Conservation (phyloP, 352 stramenopile species). For the Peronospora farinosa region DNA sequence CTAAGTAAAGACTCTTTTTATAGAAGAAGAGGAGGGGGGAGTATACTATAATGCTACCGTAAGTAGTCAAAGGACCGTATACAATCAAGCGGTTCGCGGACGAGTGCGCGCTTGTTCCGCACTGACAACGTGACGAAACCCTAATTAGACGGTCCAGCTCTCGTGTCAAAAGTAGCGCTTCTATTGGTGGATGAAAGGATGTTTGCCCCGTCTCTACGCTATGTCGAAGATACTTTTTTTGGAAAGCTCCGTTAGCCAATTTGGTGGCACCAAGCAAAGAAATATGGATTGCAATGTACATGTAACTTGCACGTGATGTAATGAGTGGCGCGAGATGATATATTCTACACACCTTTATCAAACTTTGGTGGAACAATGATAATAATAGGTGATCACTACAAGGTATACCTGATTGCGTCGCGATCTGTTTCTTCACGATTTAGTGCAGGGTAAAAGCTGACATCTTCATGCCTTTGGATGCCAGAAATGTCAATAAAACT, state of each 20-base stretch:
- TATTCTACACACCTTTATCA: constrained; percentile 11
- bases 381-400: not conserved
- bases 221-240: constrained; percentile 20
- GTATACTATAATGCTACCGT: not conserved
- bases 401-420: not conserved
- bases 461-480: too few species aligned
- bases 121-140: constrained; percentile 17
- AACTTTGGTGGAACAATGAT: not conserved
- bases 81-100: constrained; percentile 1
- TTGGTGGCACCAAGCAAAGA: not conserved
- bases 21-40: not conserved
- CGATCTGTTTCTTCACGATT: not conserved
- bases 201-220: constrained; percentile 7
- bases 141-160: not conserved
- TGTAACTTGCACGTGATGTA: not conserved
- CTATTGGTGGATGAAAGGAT: constrained; percentile 22
- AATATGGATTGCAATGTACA: not conserved
- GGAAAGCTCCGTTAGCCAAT: constrained; percentile 5
- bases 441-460: not conserved
- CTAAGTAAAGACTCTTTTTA: not conserved
- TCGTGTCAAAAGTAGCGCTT: constrained; percentile 1
- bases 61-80: not conserved
- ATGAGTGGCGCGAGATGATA: constrained; percentile 8
- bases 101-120: constrained; percentile 25
- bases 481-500: not conserved